Base-by-base conservation (phyloP, 805 yeast species). In the Komagataella pastoris region DNA sequence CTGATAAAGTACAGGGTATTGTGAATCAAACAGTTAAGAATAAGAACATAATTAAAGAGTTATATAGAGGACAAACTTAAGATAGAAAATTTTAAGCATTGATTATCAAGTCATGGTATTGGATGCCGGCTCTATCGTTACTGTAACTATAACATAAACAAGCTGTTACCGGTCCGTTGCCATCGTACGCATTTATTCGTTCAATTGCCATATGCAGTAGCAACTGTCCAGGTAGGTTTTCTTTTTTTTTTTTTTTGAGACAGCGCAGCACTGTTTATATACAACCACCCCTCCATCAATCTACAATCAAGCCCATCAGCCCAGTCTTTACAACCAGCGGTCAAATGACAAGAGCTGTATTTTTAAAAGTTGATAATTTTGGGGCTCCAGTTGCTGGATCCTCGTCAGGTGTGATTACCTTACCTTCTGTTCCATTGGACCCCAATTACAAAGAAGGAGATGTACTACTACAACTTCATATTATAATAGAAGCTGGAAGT, bases 401-500 rank as follows among this genome's bases (percentile, higher is more conserved):
- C 14, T 46, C 47, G 7, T 21, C 21, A 50, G 83, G 83, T 2
- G 81, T 78, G 2, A 60, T 78, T 47, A 70, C 76, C 6, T 67
- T 78, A 21, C 83, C 83, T 0, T 65, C 80, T 1, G 56, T 69
- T 45, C 71, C 74, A 1, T 67, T 68, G 3, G 68, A 70, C 0
- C 50, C 59, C 3, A 55, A 56, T 23, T 61, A 61, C 44, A 55
- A 59, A 30, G 54, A 59, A 10, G 72, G 67, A 2, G 73, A 70
- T 49, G 65, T 71, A 1, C 52, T 77, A 19, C 76, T 73, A 59
- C 60, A 65, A 12, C 69, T 91, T 50, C 72, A 81, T 47, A 70
- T 91, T 54, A 75, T 76, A 51, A 68, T 91, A 53, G 79, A 83
- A 44, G 93, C 96, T 2, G 87, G 95, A 8, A 76, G 91, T 6